These are phyloP conservation scores for Sclerotinia sclerotiorum DNA, from an alignment of 2,329 filamentous ascomycete genomes.

Conservation along the genomic window DNA sequence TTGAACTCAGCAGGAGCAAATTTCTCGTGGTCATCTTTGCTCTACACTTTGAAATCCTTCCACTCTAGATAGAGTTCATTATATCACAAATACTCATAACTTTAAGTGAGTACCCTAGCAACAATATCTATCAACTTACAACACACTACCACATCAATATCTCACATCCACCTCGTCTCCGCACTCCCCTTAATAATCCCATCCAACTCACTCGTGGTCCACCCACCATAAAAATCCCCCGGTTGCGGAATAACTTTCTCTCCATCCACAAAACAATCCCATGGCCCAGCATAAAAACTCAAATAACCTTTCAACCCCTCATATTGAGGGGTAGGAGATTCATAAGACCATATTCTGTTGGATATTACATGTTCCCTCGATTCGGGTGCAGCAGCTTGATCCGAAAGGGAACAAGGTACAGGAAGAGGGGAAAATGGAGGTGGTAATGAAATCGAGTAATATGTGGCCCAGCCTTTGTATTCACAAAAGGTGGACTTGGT, in stretches of 20 bases:
- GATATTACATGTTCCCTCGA: slow-evolving; percentile 42
- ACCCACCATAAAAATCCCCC: slow-evolving; percentile 64
- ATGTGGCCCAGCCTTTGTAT: slow-evolving; percentile 61
- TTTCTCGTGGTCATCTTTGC: too few relatives aligned
- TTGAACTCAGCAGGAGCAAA: too few relatives aligned
- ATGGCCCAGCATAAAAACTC: slow-evolving; percentile 60
- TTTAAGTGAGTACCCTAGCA: too few relatives aligned
- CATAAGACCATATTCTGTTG: slow-evolving; percentile 60
- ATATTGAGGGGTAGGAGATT: slow-evolving; percentile 53
- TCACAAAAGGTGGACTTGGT: slow-evolving; percentile 53
- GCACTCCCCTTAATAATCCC: slow-evolving; percentile 49
- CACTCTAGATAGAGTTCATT: too few relatives aligned
- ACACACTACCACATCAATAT: not conserved
- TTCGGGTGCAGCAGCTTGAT: slow-evolving; percentile 1
- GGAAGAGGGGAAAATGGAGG: slow-evolving; percentile 30
- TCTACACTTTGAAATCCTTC: too few relatives aligned
- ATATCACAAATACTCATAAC: too few relatives aligned
- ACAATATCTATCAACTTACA: too few relatives aligned
- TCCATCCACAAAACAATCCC: slow-evolving; percentile 62
- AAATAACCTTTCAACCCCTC: slow-evolving; percentile 55
- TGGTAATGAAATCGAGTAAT: slow-evolving; percentile 52
- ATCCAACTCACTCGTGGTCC: slow-evolving; percentile 61
- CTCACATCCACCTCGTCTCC: slow-evolving; percentile 34
- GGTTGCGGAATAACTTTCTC: slow-evolving; percentile 59
- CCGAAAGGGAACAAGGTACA: not conserved